Evolutionary conservation across 164 flowering plant species (phyloP).

Genomic region (Pachysandra terminalis): DNA sequence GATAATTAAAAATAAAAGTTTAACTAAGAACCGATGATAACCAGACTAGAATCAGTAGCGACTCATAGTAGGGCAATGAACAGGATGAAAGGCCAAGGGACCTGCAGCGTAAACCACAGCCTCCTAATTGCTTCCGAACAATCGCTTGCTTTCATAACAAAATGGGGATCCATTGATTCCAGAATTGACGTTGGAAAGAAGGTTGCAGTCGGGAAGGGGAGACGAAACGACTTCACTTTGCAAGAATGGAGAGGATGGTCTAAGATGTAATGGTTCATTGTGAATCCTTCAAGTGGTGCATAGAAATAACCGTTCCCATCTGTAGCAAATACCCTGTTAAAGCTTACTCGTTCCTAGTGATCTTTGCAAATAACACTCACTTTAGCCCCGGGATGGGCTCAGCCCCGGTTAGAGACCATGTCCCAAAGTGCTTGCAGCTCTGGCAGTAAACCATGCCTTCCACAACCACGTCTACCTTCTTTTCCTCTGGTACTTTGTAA

Average conservation of each 20-base stretch:
- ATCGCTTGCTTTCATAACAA: constrained; percentile 51
- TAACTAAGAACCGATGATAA: neutral
- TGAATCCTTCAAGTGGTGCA: constrained; percentile 54
- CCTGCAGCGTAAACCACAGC: constrained; percentile 72
- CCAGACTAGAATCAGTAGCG: constrained; percentile 12
- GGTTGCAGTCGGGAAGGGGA: constrained; percentile 56
- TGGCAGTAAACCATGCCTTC: constrained; percentile 90
- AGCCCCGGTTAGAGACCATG: constrained; percentile 57
- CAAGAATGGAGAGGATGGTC: constrained; percentile 87
- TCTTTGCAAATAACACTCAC: constrained; percentile 74
- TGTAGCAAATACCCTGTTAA: constrained; percentile 49
- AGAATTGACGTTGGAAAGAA: constrained; percentile 57
- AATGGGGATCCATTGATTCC: constrained; percentile 66
- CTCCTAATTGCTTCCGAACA: constrained; percentile 36
- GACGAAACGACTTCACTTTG: constrained; percentile 65
- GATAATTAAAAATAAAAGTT: neutral
- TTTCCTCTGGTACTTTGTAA: no score
- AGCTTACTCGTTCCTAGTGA: constrained; percentile 47
- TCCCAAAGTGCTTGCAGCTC: constrained; percentile 49
- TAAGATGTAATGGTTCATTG: constrained; percentile 37
- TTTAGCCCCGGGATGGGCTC: constrained; percentile 52
- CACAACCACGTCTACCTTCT: constrained; percentile 49
- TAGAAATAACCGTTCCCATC: constrained; percentile 65
- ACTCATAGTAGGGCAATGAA: constrained; percentile 36
- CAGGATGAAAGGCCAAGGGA: constrained; percentile 80